Base-by-base conservation (phyloP, 768 basidiomycete species). In the Udeniomyces megalosporus region DNA sequence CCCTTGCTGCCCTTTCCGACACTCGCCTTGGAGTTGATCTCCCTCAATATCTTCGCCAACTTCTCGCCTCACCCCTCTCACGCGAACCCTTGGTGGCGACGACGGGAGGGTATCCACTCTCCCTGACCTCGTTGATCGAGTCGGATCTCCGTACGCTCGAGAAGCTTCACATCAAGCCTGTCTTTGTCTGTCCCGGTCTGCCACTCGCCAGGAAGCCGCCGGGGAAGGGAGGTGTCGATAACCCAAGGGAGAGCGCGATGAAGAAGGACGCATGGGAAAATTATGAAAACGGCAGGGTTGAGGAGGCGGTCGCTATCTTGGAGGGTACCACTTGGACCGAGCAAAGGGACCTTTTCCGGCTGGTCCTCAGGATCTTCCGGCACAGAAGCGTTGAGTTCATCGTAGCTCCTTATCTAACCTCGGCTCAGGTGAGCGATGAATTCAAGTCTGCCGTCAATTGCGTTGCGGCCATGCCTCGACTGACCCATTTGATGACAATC, bases 1-100 rank as follows among this genome's bases (percentile, higher is more conserved):
- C 88, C 24, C 80, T 97, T 58, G 81, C 80, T 61, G 82, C 84
- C 0, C 79, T 99, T 52, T 80, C 86, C 46, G 88, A 95, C 71
- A 88, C 91, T 57, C 85, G 95, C 49, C 84, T 99, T 29, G 95
- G 95, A 34, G 95, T 99, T 71, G 93, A 99, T 79, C 91, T 90
- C 3, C 84, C 85, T 2, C 84, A 85, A 74, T 99, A 97, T 75
- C 78, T 99, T 45, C 79, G 84, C 58, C 78, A 80, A 49, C 78
- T 97, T 67, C 83, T 84, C 17, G 67, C 70, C 52, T 66, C 70
- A 20, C 81, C 86, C 0, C 77, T 82, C 1, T 82, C 88, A 20
- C 81, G 86, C 35, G 95, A 99, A 77, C 86, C 91, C 15, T 81
- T 96, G 35, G 81, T 96, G 14, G 87, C 92, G 0, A 91, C 93